Evolutionary conservation across 305 asterid species (phyloP).

Genomic region (Ilex paraguariensis): DNA sequence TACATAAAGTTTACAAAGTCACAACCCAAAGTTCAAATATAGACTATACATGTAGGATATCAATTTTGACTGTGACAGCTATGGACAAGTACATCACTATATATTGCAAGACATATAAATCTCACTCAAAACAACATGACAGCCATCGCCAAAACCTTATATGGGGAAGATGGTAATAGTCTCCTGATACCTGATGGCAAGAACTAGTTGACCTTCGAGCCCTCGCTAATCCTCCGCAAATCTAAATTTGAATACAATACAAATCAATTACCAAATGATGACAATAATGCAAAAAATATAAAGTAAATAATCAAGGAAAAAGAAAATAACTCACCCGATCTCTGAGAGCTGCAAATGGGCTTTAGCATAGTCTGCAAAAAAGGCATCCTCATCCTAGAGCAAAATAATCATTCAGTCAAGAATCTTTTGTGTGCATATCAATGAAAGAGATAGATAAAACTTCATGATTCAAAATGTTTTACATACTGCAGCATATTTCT

Average conservation of each 20-base stretch:
- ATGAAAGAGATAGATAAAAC: background rate
- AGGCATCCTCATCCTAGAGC: slow-evolving; percentile 71
- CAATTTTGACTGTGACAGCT: no score
- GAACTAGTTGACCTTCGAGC: no score
- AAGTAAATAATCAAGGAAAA: background rate
- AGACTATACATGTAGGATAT: no score
- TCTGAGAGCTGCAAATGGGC: slow-evolving; percentile 83
- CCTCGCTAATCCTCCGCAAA: no score
- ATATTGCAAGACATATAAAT: no score
- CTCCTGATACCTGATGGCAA: background rate
- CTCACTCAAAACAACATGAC: no score
- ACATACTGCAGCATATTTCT: slow-evolving; percentile 72
- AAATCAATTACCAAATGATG: no score
- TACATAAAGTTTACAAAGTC: no score
- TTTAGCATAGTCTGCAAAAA: slow-evolving; percentile 77
- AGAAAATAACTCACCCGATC: slow-evolving; percentile 46
- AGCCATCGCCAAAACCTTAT: background rate
- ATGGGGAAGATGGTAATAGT: background rate
- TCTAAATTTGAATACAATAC: no score
- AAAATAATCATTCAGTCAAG: background rate
- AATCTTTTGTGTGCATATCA: background rate
- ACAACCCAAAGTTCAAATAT: no score
- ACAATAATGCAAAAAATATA: no score
- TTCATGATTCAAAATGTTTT: background rate
- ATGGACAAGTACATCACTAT: no score